These are phyloP conservation scores for Carex myosuroides DNA, from an alignment of 176 grass and related monocot genomes.

Conservation along the genomic window DNA sequence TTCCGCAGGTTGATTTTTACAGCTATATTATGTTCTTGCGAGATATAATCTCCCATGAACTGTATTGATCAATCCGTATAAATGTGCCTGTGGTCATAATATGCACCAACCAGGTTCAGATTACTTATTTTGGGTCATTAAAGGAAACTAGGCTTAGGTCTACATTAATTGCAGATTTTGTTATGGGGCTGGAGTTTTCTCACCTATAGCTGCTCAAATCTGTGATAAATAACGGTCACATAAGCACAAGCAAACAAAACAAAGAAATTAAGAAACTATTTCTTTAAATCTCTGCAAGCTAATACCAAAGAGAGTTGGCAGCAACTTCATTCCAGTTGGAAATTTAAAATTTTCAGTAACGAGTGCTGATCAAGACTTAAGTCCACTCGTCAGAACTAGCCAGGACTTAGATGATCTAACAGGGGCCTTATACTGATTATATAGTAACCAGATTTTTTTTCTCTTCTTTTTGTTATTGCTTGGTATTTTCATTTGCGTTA, in stretches of 20 bases:
- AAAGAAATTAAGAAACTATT: not conserved
- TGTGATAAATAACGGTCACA: not conserved
- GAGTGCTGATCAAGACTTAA: too few species aligned
- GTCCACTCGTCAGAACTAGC: not conserved
- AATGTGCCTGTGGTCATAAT: not conserved
- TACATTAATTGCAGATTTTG: not conserved
- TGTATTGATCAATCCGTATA: not conserved
- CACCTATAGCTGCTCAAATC: not conserved
- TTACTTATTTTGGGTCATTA: not conserved
- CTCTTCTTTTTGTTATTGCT: not conserved
- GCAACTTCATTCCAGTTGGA: not conserved
- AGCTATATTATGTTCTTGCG: not conserved
- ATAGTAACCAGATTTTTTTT: not conserved
- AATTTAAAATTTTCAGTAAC: not conserved
- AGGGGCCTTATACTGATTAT: not conserved
- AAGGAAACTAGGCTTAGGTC: not conserved
- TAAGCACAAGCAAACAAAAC: not conserved
- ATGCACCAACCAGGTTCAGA: not conserved
- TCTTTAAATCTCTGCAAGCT: not conserved
- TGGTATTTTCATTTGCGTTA: not conserved
- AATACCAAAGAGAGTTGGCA: not conserved
- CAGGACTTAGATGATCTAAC: not conserved
- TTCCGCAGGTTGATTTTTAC: too few species aligned
- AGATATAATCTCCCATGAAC: not conserved
- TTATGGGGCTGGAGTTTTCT: not conserved